These are phyloP conservation scores for Euphorbia schlechtendalii DNA, from an alignment of 441 rosid genomes.

Conservation along the genomic window DNA sequence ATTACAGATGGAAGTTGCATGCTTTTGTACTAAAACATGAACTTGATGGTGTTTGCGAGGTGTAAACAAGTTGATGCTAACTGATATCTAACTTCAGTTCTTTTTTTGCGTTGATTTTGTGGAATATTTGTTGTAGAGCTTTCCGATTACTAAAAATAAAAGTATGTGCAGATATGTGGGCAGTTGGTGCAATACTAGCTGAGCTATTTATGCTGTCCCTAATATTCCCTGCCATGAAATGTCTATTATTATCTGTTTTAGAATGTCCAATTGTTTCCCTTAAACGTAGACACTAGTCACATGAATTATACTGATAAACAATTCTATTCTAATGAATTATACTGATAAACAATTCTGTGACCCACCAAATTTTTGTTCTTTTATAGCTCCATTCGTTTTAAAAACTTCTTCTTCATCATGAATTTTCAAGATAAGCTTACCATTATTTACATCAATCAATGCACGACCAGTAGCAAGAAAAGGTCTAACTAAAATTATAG, in stretches of 20 bases:
- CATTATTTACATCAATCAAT: no score
- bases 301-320: background rate
- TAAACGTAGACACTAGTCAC: background rate
- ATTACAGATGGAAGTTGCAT: background rate
- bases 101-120: background rate
- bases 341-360: no score
- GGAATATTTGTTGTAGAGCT: background rate
- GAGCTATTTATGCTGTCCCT: slow-evolving; percentile 76
- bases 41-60: background rate
- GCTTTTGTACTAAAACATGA: slow-evolving; percentile 1
- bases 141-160: slow-evolving; percentile 19
- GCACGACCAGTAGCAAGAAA: no score
- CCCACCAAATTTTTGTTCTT: no score
- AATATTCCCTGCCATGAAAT: slow-evolving; percentile 72
- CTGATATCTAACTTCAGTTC: background rate
- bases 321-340: no score
- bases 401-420: no score
- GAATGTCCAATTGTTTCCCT: background rate
- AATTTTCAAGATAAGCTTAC: no score
- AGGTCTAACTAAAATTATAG: no score
- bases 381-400: no score
- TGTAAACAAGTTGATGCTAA: slow-evolving; percentile 10
- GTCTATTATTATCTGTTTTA: background rate
- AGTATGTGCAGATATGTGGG: slow-evolving; percentile 83
- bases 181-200: slow-evolving; percentile 90